These are phyloP conservation scores for Pythium vanterpoolii DNA, from an alignment of 352 stramenopile species.

Conservation along the genomic window DNA sequence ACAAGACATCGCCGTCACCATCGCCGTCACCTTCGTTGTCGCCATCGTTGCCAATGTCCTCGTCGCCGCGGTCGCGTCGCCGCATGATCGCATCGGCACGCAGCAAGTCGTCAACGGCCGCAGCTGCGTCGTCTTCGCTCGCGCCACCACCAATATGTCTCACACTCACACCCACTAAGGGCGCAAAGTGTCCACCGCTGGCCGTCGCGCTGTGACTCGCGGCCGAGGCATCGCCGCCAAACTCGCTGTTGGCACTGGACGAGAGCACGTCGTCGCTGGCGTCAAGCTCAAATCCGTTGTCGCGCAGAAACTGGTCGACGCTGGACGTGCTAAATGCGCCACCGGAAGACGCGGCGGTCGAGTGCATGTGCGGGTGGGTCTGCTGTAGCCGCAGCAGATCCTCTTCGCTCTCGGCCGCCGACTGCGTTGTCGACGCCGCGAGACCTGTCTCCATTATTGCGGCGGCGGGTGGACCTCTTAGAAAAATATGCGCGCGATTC, in stretches of 20 bases:
- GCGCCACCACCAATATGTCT: too few relatives aligned
- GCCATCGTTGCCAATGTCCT: conserved; percentile 16
- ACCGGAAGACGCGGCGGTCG: conserved; percentile 13
- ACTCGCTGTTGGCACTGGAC: conserved; percentile 8
- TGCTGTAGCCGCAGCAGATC: conserved; percentile 18
- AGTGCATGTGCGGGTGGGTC: conserved; percentile 10
- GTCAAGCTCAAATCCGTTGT: conserved; percentile 70
- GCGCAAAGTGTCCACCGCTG: not conserved
- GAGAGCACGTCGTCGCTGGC: conserved; percentile 22
- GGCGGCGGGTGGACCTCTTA: not conserved
- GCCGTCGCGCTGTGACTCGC: not conserved
- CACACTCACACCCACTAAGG: too few relatives aligned
- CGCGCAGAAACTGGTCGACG: conserved; percentile 75
- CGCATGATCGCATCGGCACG: conserved; percentile 2
- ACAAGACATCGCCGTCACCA: conserved; percentile 20
- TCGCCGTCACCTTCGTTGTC: conserved; percentile 32
- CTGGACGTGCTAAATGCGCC: conserved; percentile 59
- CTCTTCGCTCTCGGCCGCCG: conserved; percentile 30
- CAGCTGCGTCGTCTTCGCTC: not conserved
- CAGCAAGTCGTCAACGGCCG: conserved; percentile 9
- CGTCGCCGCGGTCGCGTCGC: conserved; percentile 4
- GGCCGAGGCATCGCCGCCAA: not conserved
- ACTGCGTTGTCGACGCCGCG: conserved; percentile 20
- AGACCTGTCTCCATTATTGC: conserved; percentile 6
- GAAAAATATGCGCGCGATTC: conserved; percentile 1